Evolutionary conservation across 1,139 yeast species (phyloP), one percentile per base, ranked within the genome.

Genomic region (Candida pseudoviswanathii): DNA sequence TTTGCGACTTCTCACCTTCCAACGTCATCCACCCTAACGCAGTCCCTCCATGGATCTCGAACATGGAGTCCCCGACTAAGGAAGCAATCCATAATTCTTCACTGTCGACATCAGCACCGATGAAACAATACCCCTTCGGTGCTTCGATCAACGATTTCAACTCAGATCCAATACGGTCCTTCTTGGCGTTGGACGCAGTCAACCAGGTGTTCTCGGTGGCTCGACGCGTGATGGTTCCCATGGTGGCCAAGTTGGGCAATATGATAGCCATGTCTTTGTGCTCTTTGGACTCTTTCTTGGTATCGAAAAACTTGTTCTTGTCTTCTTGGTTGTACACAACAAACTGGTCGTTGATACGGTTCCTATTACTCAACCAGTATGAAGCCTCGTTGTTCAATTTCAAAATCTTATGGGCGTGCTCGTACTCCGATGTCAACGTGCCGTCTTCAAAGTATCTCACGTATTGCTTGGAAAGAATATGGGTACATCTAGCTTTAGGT

Each of bases 21-120:
- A 95, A 75, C 1, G 98, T 92, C 99, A 95, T 95, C 99, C 99
- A 95, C 0, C 99, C 98, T 48, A 95, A 78, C 0, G 98, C 96
- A 0, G 99, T 90, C 11, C 96, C 96, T 2, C 99, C 99, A 65
- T 95, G 99, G 38, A 89, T 73, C 45, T 86, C 83, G 66, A 94
- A 89, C 49, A 86, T 81, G 0, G 98, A 85, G 65, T 95, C 99
- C 2, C 99, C 98, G 44, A 94, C 85, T 37, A 95, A 73, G 27
- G 97, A 88, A 0, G 99, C 99, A 58, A 95, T 94, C 99, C 99
- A 95, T 45, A 95, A 75, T 63, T 95, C 99, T 64, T 95, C 99
- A 39, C 97, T 89, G 67, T 95, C 99, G 4, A 95, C 99, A 73
- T 95, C 96, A 1, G 99, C 99, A 5, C 99, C 99, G 8, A 95